These are phyloP conservation scores for Talaromyces sp. DNA, from an alignment of 2,329 filamentous ascomycete genomes.

Conservation along the genomic window DNA sequence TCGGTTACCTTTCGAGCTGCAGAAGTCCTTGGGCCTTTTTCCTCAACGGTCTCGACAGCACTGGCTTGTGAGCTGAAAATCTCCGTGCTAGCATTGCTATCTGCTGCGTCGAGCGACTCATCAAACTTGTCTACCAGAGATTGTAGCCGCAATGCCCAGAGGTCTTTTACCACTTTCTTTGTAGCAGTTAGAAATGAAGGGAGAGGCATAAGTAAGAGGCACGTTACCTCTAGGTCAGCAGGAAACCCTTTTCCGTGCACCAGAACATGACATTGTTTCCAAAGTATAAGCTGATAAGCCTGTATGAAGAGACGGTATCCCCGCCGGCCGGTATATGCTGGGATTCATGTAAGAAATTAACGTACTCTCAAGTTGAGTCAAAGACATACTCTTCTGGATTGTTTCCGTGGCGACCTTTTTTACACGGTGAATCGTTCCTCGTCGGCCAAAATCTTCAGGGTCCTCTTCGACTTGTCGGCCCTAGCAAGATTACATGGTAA, in stretches of 20 bases:
- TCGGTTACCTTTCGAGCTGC: slow-evolving; percentile 20
- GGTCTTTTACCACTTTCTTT: slow-evolving; percentile 64
- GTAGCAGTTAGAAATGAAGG: not conserved
- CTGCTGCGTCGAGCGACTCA: slow-evolving; percentile 26
- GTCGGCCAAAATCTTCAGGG: slow-evolving; percentile 62
- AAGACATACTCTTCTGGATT: slow-evolving; percentile 41
- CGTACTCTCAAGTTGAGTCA: not conserved
- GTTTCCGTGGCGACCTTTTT: slow-evolving; percentile 53
- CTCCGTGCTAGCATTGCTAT: slow-evolving; percentile 32
- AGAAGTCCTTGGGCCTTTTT: not conserved
- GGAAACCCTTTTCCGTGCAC: slow-evolving; percentile 62
- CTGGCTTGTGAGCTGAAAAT: slow-evolving; percentile 54
- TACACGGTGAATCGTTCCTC: slow-evolving; percentile 52
- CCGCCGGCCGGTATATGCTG: slow-evolving; percentile 55
- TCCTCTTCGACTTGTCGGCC: slow-evolving; percentile 50
- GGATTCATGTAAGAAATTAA: not conserved
- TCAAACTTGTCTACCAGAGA: slow-evolving; percentile 46
- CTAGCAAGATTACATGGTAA: slow-evolving; percentile 16
- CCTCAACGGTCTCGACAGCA: slow-evolving; percentile 24
- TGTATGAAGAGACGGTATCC: slow-evolving; percentile 77
- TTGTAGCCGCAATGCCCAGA: slow-evolving; percentile 74
- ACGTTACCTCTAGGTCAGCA: slow-evolving; percentile 62
- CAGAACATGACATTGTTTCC: slow-evolving; percentile 74
- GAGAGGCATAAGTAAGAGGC: not conserved
- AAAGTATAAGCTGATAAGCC: slow-evolving; percentile 75